Conservation (phyloP, 1,284 basidiomycete genomes). For the Puccinia triticina region DNA sequence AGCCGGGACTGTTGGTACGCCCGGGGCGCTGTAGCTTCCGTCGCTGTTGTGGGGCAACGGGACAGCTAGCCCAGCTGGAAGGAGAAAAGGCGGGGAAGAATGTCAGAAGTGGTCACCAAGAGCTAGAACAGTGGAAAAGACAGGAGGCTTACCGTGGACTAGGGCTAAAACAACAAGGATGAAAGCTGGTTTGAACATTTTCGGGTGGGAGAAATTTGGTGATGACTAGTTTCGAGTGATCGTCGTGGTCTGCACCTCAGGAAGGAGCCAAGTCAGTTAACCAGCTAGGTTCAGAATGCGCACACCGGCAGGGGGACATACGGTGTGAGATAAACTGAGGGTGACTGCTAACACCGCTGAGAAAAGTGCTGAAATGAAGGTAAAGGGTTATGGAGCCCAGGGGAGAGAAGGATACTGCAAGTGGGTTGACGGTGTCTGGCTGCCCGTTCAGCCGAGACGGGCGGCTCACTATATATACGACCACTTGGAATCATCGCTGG, state of each 20-base stretch:
- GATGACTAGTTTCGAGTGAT: neutral
- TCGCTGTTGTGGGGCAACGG: neutral
- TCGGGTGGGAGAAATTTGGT: neutral
- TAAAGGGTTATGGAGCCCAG: neutral
- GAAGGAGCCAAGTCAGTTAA: neutral
- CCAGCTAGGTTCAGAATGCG: neutral
- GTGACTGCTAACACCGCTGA: neutral
- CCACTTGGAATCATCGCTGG: neutral
- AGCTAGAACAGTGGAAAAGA: neutral
- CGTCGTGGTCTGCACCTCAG: neutral
- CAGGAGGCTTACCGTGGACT: neutral
- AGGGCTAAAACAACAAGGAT: neutral
- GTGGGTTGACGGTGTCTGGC: too few species aligned
- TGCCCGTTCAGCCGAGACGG: too few species aligned
- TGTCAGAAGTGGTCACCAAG: neutral
- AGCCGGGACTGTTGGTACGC: neutral
- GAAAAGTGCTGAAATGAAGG: neutral
- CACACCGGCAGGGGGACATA: neutral
- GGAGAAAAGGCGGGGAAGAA: neutral
- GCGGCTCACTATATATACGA: too few species aligned
- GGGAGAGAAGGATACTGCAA: too few species aligned
- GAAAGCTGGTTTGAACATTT: conserved; percentile 8
- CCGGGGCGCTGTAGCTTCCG: neutral
- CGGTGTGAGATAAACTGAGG: neutral
- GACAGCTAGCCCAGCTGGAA: neutral